Percentiles rank a stretch among this genome's conserved stretches.
Evolutionary conservation across 1,284 basidiomycete species (phyloP).

Genomic region (Leccinum fallax): DNA sequence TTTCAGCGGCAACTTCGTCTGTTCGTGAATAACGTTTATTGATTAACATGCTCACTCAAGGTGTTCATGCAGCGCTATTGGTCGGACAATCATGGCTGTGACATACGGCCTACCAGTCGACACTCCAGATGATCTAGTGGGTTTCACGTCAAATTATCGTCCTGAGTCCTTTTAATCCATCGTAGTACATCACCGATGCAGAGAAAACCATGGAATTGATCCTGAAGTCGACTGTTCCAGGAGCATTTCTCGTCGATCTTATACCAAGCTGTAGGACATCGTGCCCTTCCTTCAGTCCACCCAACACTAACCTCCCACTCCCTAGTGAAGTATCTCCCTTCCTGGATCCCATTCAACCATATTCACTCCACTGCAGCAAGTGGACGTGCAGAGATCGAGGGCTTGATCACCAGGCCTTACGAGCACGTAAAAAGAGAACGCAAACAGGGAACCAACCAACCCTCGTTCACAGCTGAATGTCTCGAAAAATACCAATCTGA

Average conservation of each 20-base stretch:
- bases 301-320: background rate
- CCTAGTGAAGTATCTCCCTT: constrained; percentile 33
- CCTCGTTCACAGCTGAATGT: constrained; percentile 24
- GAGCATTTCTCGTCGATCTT: constrained; percentile 29
- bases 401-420: constrained; percentile 19
- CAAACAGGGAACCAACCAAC: constrained; percentile 9
- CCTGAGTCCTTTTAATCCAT: background rate
- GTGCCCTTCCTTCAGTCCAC: background rate
- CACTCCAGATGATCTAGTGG: constrained; percentile 21
- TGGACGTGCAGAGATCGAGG: constrained; percentile 20
- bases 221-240: constrained; percentile 22
- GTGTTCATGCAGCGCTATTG: constrained; percentile 20
- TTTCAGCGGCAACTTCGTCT: constrained; percentile 31
- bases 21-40: constrained; percentile 14
- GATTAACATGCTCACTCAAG: background rate
- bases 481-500: constrained; percentile 20
- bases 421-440: constrained; percentile 22
- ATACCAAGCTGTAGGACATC: constrained; percentile 23
- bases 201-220: constrained; percentile 29
- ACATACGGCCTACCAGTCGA: constrained; percentile 31
- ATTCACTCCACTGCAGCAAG: constrained; percentile 14
- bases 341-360: constrained; percentile 25
- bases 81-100: constrained; percentile 27
- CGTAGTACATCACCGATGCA: constrained; percentile 27
- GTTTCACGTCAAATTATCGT: too few relatives aligned